Percentiles rank a stretch among this genome's conserved stretches.
Conservation (phyloP, 305 asterid genomes). For the Coffea humblotiana region DNA sequence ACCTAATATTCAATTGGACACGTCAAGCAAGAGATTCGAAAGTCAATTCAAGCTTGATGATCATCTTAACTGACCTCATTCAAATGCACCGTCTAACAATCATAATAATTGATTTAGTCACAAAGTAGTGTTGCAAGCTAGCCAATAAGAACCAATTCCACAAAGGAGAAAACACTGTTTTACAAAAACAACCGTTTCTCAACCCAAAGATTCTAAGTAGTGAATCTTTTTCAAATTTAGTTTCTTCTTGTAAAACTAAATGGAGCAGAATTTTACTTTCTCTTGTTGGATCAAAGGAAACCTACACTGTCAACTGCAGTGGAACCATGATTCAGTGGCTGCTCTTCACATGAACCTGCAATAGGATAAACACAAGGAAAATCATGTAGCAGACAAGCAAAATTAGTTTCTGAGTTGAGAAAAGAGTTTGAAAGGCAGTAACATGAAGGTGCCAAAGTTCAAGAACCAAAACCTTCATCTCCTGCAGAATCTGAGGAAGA, state of each 20-base stretch:
- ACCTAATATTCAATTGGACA: too few relatives aligned
- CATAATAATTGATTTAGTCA: background rate
- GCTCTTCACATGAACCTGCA: conserved; percentile 47
- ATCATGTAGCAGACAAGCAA: background rate
- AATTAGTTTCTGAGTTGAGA: background rate
- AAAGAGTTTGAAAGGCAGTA: conserved; percentile 11
- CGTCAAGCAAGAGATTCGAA: background rate
- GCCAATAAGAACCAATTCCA: background rate
- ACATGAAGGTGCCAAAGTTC: conserved; percentile 3
- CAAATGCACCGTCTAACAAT: background rate
- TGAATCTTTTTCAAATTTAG: background rate
- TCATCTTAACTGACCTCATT: background rate
- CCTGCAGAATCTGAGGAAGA: conserved; percentile 27
- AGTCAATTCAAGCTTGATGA: background rate
- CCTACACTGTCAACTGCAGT: conserved; percentile 24
- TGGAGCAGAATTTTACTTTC: background rate
- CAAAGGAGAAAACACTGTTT: too few relatives aligned
- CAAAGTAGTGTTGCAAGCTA: background rate
- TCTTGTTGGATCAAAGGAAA: background rate
- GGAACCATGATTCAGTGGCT: conserved; percentile 27
- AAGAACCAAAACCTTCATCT: conserved; percentile 33
- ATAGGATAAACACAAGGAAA: conserved; percentile 23
- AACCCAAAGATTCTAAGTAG: background rate
- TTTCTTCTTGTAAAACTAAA: background rate
- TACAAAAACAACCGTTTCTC: background rate